phyloP scores from a whole-genome alignment of 345 rosid species.

The Murraya paniculata region DNA sequence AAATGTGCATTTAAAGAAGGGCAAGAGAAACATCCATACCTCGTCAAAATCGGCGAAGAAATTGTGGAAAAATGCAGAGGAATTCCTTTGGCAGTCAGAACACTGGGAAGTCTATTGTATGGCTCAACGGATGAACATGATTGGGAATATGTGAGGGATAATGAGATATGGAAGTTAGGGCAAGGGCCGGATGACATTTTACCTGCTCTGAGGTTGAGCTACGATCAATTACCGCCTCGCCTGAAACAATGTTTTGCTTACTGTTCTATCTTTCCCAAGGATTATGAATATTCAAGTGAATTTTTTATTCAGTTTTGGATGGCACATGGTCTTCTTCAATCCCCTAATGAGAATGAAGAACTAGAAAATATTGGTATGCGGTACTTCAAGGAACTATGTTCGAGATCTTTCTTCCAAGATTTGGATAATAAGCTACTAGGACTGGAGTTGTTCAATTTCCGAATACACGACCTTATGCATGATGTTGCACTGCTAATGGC shows the following conservation, averaged over 20 bases:
- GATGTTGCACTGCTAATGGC: slow-evolving; percentile 13
- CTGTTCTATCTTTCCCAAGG: slow-evolving; percentile 29
- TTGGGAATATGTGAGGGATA: too few relatives aligned
- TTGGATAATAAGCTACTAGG: too few relatives aligned
- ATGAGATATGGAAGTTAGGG: too few relatives aligned
- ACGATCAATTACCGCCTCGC: slow-evolving; percentile 7
- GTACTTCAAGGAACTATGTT: slow-evolving; percentile 12
- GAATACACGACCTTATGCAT: slow-evolving; percentile 25
- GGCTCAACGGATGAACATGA: too few relatives aligned
- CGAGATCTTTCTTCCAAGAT: slow-evolving; percentile 25
- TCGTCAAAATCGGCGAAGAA: too few relatives aligned
- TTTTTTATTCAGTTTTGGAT: slow-evolving; percentile 20
- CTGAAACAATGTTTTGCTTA: slow-evolving; percentile 16
- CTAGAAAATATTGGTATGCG: slow-evolving; percentile 3
- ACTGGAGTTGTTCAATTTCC: fast-evolving
- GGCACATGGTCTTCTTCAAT: slow-evolving; percentile 2
- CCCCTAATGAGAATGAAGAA: not conserved
- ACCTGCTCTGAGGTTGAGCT: slow-evolving; percentile 10
- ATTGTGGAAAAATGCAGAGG: too few relatives aligned
- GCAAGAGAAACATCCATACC: too few relatives aligned
- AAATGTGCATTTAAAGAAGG: too few relatives aligned
- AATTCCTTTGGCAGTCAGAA: too few relatives aligned
- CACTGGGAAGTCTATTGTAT: too few relatives aligned
- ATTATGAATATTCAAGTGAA: not conserved
- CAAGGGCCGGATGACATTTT: slow-evolving; percentile 4